Percentiles rank a stretch among this genome's conserved stretches.
phyloP scores from a whole-genome alignment of 106 monocot species.

The Vanilla planifolia region DNA sequence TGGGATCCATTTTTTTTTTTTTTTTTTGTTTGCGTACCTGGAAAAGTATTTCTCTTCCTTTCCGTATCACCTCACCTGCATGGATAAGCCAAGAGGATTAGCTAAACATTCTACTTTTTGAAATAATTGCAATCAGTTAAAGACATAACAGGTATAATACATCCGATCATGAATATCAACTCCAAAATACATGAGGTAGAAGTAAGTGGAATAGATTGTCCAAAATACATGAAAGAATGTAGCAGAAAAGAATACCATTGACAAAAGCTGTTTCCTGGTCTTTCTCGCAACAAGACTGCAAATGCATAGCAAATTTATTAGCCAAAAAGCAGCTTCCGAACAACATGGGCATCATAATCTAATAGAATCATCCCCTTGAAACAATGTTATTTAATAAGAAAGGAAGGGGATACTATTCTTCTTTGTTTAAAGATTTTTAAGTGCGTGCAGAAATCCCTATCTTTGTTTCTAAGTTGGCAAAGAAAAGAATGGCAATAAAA shows the following conservation, averaged over 20 bases:
- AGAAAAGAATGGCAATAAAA: too few relatives aligned
- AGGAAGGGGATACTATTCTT: too few relatives aligned
- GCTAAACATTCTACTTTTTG: not conserved
- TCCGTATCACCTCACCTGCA: conserved; percentile 38
- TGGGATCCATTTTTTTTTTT: too few relatives aligned
- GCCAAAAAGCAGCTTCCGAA: not conserved
- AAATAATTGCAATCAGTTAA: conserved; percentile 1
- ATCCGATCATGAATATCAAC: too few relatives aligned
- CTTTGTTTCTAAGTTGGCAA: too few relatives aligned
- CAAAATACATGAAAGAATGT: not conserved
- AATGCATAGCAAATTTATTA: not conserved
- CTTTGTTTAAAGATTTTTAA: too few relatives aligned
- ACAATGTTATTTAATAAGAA: too few relatives aligned
- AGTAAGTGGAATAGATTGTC: not conserved
- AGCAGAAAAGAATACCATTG: not conserved
- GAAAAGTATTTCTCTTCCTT: conserved; percentile 76
- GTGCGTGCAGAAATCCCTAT: too few relatives aligned
- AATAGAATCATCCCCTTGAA: too few relatives aligned
- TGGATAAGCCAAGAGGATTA: conserved; percentile 4
- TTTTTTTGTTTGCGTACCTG: conserved; percentile 42
- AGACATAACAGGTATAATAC: not conserved
- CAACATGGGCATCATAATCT: not conserved
- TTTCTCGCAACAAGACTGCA: conserved; percentile 2
- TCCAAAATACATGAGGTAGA: not conserved
- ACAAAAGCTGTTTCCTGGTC: not conserved